A percentile compares a stretch with the other conserved stretches of the same genome.
These are phyloP conservation scores for Bothia castanella DNA, from an alignment of 1,284 basidiomycete genomes.

Conservation along the genomic window DNA sequence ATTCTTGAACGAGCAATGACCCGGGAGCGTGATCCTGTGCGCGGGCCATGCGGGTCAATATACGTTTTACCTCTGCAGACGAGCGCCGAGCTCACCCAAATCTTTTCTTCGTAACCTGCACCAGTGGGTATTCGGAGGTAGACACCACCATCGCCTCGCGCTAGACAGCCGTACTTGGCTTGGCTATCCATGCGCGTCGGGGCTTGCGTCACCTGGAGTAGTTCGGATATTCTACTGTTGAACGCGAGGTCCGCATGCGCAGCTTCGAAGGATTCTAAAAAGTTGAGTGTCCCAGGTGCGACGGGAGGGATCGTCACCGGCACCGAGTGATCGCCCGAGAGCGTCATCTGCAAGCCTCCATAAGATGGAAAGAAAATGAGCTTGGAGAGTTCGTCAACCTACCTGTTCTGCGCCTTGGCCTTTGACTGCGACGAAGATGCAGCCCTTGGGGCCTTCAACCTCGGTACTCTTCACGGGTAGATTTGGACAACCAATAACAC, in stretches of 20 bases:
- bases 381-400: conserved; percentile 10
- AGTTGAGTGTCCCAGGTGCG: conserved; percentile 50
- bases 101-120: conserved; percentile 82
- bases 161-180: conserved; percentile 90
- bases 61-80: not conserved
- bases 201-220: conserved; percentile 64
- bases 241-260: conserved; percentile 89
- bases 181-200: conserved; percentile 96
- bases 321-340: conserved; percentile 42
- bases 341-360: conserved; percentile 34
- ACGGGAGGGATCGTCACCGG: conserved; percentile 48
- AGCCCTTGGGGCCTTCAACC: conserved; percentile 64
- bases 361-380: not conserved
- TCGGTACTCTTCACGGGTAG: conserved; percentile 58
- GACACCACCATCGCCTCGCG: conserved; percentile 83
- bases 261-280: conserved; percentile 93
- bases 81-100: conserved; percentile 59
- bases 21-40: conserved; percentile 88
- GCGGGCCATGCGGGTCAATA: not conserved
- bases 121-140: conserved; percentile 92
- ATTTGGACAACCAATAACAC: conserved; percentile 96
- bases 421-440: conserved; percentile 79
- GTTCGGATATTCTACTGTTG: conserved; percentile 69
- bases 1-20: conserved; percentile 80
- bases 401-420: conserved; percentile 83